A percentile compares a stretch with the other conserved stretches of the same genome.
Evolutionary conservation across 176 grass and related monocot species (phyloP).

Genomic region (Areca catechu): DNA sequence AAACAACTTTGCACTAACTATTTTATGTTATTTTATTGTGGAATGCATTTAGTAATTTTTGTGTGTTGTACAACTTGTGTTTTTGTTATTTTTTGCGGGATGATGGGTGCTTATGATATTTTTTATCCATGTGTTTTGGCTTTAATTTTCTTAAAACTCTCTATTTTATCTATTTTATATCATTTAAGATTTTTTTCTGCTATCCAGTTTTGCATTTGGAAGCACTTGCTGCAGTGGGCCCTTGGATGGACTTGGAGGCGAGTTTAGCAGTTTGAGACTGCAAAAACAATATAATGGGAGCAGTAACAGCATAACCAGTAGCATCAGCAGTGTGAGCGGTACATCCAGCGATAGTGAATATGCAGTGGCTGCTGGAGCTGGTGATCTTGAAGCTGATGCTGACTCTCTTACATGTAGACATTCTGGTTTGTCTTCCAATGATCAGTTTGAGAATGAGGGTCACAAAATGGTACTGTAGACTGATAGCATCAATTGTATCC

Average conservation of each 20-base stretch:
- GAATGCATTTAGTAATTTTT: too few species aligned
- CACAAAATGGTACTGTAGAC: constrained; percentile 40
- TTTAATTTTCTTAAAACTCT: background rate
- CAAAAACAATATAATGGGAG: constrained; percentile 58
- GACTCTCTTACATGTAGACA: constrained; percentile 70
- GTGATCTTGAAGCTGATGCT: constrained; percentile 87
- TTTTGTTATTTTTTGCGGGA: too few species aligned
- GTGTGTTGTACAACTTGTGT: too few species aligned
- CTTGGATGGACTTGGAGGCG: constrained; percentile 56
- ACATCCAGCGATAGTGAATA: constrained; percentile 63
- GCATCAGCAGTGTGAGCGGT: constrained; percentile 87
- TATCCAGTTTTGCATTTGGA: constrained; percentile 36
- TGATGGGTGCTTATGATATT: too few species aligned
- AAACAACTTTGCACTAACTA: too few species aligned
- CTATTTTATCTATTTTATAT: constrained; percentile 14
- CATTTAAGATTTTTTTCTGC: constrained; percentile 10
- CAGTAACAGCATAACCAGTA: constrained; percentile 54
- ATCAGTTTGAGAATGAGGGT: constrained; percentile 36
- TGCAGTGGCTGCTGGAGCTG: constrained; percentile 53
- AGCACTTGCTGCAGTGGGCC: constrained; percentile 48
- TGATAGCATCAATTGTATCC: too few species aligned
- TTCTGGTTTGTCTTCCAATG: constrained; percentile 46
- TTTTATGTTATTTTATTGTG: too few species aligned
- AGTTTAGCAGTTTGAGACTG: constrained; percentile 60
- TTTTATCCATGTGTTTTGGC: too few species aligned